Base-by-base conservation (phyloP, 768 basidiomycete species). In the Trametes cubensis region DNA sequence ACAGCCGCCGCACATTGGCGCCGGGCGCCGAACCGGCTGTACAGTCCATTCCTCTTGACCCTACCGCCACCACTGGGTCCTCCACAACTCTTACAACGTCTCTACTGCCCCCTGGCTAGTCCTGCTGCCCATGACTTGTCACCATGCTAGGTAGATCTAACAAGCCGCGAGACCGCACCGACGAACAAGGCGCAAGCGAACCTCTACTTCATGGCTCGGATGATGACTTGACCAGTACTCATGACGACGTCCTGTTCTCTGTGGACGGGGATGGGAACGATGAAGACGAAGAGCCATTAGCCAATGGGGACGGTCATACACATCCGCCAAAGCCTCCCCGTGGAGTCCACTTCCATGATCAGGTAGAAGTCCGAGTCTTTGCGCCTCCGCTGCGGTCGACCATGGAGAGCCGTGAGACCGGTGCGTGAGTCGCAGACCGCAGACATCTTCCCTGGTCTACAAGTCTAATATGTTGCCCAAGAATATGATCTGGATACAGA, bases 401-500 rank as follows among this genome's bases (percentile, higher is more conserved):
- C 23, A 75, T 80, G 28, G 77, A 86, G 55, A 93, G 92, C 71
- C 86, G 93, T 59, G 92, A 94, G 78, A 79, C 86, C 72, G 90
- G 92, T 93, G 72, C 73, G 89, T 85, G 70, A 65, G 72, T 74
- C 72, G 60, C 20, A 8, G 15, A 56, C 26, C 46, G 53, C 38
- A 50, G 60, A 50, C 42, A 20, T 53, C 46, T 30, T 17, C 34
- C 58, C 11, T 11, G 17, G 23, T 7, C 7, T 34, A 4, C 30
- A 18, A 39, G 26, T 1, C 20, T 59, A 40, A 62, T 11, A 20
- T 50, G 52, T 63, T 47, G 63, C 40, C 50, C 2, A 46, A 95
- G 93, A 91, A 70, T 96, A 80, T 73, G 94, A 95, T 14, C 82
- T 91, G 20, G 94, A 95, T 70, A 79, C 85, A 0, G 93, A 95